Conservation (phyloP, 192 early-diverging fungal species). For the Coemansia sp. region DNA sequence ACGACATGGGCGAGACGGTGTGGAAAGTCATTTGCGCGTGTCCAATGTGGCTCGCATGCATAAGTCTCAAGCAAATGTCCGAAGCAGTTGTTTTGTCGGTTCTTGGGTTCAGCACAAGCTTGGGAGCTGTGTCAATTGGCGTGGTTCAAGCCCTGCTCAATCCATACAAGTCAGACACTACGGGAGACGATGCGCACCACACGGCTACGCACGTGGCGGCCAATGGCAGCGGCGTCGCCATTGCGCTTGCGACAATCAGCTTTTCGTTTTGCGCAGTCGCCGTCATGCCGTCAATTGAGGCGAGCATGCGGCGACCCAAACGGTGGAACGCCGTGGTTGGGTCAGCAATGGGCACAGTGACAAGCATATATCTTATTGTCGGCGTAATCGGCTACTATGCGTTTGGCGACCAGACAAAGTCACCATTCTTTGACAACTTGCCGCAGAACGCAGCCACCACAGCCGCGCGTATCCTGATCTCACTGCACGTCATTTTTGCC, state of each 20-base stretch:
- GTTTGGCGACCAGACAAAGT: slow-evolving; percentile 63
- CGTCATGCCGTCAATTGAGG: slow-evolving; percentile 78
- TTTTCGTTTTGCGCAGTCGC: slow-evolving; percentile 79
- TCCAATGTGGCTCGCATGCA: slow-evolving; percentile 67
- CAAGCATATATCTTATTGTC: slow-evolving; percentile 64
- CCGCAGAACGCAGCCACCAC: slow-evolving; percentile 59
- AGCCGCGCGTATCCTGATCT: slow-evolving; percentile 72
- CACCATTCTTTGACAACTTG: slow-evolving; percentile 68
- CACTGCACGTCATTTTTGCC: slow-evolving; percentile 78
- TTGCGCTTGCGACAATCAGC: slow-evolving; percentile 71
- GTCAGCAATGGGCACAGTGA: slow-evolving; percentile 63
- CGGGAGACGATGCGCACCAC: slow-evolving; percentile 22
- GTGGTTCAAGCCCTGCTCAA: slow-evolving; percentile 57
- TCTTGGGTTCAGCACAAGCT: slow-evolving; percentile 71
- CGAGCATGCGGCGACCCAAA: slow-evolving; percentile 67
- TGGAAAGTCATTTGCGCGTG: slow-evolving; percentile 68
- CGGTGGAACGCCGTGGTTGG: slow-evolving; percentile 66
- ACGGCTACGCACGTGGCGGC: slow-evolving; percentile 30
- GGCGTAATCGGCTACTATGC: slow-evolving; percentile 72
- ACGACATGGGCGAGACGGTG: slow-evolving; percentile 40
- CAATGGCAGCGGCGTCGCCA: slow-evolving; percentile 62
- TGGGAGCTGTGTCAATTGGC: slow-evolving; percentile 66
- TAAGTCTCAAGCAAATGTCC: slow-evolving; percentile 74
- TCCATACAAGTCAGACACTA: slow-evolving; percentile 19
- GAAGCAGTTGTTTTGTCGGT: slow-evolving; percentile 71